phyloP scores from a whole-genome alignment of 148 eudicot species.

The Vaccinium darrowii region DNA sequence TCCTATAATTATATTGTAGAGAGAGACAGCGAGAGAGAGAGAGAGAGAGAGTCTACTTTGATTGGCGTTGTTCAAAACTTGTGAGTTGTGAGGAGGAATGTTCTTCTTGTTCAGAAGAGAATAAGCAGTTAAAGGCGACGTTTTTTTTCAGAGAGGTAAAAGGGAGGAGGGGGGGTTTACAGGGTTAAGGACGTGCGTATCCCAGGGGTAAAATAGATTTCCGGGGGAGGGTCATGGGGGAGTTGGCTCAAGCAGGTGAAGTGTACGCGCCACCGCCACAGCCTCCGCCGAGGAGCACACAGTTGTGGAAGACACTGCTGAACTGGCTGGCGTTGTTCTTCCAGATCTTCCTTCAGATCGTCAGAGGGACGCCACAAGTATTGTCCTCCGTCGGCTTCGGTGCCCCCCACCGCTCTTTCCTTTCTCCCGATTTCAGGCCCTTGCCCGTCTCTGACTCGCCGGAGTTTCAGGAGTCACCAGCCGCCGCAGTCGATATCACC shows the following conservation, averaged over 20 bases:
- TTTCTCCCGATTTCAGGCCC: conserved; percentile 67
- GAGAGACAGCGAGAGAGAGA: conserved; percentile 13
- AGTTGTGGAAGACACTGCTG: conserved; percentile 73
- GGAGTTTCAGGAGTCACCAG: conserved; percentile 31
- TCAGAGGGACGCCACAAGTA: conserved; percentile 70
- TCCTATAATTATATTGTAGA: background rate
- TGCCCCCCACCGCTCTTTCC: conserved; percentile 37
- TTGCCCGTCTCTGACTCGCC: conserved; percentile 72
- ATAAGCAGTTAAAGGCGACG: background rate
- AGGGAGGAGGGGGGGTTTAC: background rate
- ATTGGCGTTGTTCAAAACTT: background rate
- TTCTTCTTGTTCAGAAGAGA: background rate
- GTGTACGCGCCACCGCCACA: conserved; percentile 52
- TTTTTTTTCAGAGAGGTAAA: background rate
- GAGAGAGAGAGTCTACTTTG: background rate
- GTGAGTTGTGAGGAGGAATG: background rate
- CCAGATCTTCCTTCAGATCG: conserved; percentile 90
- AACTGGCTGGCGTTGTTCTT: conserved; percentile 87
- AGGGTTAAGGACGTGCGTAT: conserved; percentile 9
- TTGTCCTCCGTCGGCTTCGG: conserved; percentile 55
- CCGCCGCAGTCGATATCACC: conserved; percentile 28
- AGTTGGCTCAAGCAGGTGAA: conserved; percentile 55
- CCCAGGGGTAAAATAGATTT: background rate
- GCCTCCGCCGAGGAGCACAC: conserved; percentile 35
- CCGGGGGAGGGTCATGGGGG: conserved; percentile 25